Evolutionary conservation across 2,329 filamentous ascomycete genomes (phyloP).

Genomic region (Grosmannia penicillata): DNA sequence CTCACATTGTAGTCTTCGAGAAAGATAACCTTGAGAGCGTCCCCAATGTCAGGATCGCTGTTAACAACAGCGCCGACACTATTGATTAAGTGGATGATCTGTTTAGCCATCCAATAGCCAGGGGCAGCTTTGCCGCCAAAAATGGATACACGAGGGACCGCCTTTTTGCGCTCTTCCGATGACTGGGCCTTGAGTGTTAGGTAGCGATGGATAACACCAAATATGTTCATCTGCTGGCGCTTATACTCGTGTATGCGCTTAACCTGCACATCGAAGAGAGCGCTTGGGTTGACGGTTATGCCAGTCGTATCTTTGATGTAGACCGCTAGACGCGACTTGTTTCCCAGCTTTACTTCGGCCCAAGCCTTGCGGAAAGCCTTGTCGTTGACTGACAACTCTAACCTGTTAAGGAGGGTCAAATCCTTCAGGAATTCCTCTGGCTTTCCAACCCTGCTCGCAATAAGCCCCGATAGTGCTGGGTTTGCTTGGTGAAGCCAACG

Average conservation of each 20-base stretch:
- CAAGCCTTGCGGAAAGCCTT: slow-evolving; percentile 86
- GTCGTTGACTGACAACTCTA: slow-evolving; percentile 75
- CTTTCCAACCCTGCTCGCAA: slow-evolving; percentile 75
- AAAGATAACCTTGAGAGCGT: slow-evolving; percentile 93
- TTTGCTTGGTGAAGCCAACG: slow-evolving; percentile 98
- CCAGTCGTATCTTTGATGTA: slow-evolving; percentile 75
- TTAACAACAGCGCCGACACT: slow-evolving; percentile 82
- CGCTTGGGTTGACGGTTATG: slow-evolving; percentile 69
- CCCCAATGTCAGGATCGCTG: slow-evolving; percentile 79
- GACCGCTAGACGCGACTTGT: slow-evolving; percentile 84
- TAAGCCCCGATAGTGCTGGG: slow-evolving; percentile 78
- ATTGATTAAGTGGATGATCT: slow-evolving; percentile 94
- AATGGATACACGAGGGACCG: slow-evolving; percentile 78
- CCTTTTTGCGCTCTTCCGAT: slow-evolving; percentile 72
- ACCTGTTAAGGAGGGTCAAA: slow-evolving; percentile 68
- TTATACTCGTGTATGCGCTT: slow-evolving; percentile 99
- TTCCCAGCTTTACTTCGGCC: slow-evolving; percentile 90
- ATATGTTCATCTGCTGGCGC: slow-evolving; percentile 97
- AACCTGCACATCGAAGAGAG: slow-evolving; percentile 93
- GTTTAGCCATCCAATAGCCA: slow-evolving; percentile 99
- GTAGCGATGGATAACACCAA: slow-evolving; percentile 92
- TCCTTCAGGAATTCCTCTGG: slow-evolving; percentile 72
- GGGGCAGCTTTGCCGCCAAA: slow-evolving; percentile 97
- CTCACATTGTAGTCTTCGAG: slow-evolving; percentile 98
- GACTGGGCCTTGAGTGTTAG: slow-evolving; percentile 75